phyloP scores from a whole-genome alignment of 1,284 basidiomycete genomes.

The Austroboletus niveus region DNA sequence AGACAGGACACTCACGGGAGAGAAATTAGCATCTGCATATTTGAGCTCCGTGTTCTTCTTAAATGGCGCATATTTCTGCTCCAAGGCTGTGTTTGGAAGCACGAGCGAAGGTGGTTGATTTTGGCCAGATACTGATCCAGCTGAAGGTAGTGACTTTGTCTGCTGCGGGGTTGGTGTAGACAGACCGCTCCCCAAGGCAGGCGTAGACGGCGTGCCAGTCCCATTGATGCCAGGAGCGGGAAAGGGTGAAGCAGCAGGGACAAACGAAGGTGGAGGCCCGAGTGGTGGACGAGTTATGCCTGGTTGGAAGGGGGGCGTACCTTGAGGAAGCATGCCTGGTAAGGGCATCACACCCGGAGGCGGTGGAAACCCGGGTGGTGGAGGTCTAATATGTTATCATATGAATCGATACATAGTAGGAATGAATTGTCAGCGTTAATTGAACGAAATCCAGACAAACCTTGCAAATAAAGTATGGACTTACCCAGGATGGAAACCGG shows the following conservation, averaged over 20 bases:
- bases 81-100: conserved; percentile 55
- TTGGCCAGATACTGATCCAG: conserved; percentile 19
- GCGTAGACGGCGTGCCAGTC: conserved; percentile 9
- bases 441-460: conserved; percentile 18
- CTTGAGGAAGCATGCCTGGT: conserved; percentile 37
- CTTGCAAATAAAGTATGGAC: conserved; percentile 23
- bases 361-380: conserved; percentile 44
- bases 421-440: conserved; percentile 19
- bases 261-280: conserved; percentile 37
- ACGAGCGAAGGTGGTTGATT: conserved; percentile 39
- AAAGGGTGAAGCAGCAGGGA: conserved; percentile 32
- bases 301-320: conserved; percentile 39
- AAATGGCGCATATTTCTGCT: conserved; percentile 67
- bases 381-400: conserved; percentile 34
- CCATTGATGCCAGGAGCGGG: conserved; percentile 17
- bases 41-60: conserved; percentile 79
- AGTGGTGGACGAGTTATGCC: conserved; percentile 37
- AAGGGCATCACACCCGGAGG: conserved; percentile 37
- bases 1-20: conserved; percentile 49
- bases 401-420: conserved; percentile 9
- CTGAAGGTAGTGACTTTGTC: conserved; percentile 17
- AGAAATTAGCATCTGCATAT: conserved; percentile 75
- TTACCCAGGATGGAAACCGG: conserved; percentile 51
- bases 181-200: conserved; percentile 20
- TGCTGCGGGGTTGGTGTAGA: conserved; percentile 18